Evolutionary conservation across 192 early-diverging fungal genomes (phyloP), one percentile per base, ranked within the genome.

Genomic region (Dispira parvispora): DNA sequence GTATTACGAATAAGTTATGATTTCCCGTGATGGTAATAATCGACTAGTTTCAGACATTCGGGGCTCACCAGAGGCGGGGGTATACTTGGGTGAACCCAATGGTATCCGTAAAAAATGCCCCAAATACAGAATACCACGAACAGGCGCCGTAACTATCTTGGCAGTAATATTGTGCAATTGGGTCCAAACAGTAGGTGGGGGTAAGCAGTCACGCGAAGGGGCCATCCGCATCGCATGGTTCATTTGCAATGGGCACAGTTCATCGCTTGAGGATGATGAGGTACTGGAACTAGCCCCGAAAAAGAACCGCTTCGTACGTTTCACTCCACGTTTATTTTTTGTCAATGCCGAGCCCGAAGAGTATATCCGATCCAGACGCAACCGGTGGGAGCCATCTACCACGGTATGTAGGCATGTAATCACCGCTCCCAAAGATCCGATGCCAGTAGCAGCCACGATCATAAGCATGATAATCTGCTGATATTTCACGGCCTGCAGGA

Each of bases 381-480:
- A 9, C 3, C 53, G 53, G 53, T 55, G 53, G 53, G 18, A 3
- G 25, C 28, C 11, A 28, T 55, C 53, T 13, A 55, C 25, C 14
- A 55, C 53, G 8, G 53, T 55, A 28, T 55, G 53, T 2, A 55
- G 21, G 21, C 53, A 55, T 9, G 28, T 25, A 21, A 55, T 3
- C 25, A 55, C 53, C 25, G 53, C 53, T 21, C 20, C 53, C 43
- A 86, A 63, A 0, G 80, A 76, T 49, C 80, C 84, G 28, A 89
- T 77, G 14, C 81, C 80, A 10, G 80, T 79, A n/a, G 82, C 79
- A 0, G 88, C 83, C 18, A 80, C 79, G 23, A 94, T 85, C 85
- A 94, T 85, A 66, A 89, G 90, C 78, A 89, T 82, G 52, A 94
- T 85, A 53, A 90, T 85, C 63, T 87, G 82, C 67, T 90, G 88